Evolutionary conservation across 352 stramenopile species (phyloP), one percentile per base, ranked within the genome.

Genomic region (Pythium graminicola): DNA sequence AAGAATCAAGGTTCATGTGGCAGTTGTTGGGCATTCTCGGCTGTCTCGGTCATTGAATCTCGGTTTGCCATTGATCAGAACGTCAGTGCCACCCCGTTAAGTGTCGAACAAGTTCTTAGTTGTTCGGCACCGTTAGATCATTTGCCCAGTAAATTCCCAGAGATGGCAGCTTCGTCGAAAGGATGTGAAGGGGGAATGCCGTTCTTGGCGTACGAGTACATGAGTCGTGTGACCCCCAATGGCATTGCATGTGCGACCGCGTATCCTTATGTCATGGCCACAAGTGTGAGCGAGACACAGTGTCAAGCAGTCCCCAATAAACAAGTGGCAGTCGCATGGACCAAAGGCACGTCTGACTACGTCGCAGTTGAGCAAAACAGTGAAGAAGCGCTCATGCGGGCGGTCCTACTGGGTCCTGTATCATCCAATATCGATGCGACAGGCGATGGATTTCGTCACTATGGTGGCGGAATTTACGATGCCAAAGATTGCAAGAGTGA

Each of bases 1-100:
- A 97, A 97, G 72, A 95, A 97, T 57, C 90, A 97, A 54, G 88
- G 86, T 23, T 91, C 81, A 26, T 97, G 91, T 50, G 91, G 91
- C 8, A 95, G 85, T 49, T 97, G 91, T 65, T 97, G 91, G 91
- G 91, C 91, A 7, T 97, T 97, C 57, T 81, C 79, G n/a, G 82
- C 76, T 20, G 69, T 90, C 1, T 74, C 78, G 2, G 78, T 75
- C 10, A 69, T 90, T 41, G 83, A 93, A 56, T 86, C 73, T 19
- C 76, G 77, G 22, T 81, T 70, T 50, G 83, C 83, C n/a, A 93
- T 93, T 64, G 71, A 78, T 26, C 66, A 86, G 19, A 70, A 89
- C n/a, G 62, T 85, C 4, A 54, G 60, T 9, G 83, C 81, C 11
- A 72, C 69, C 3, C 71, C 80, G 10, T 50, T 93, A 16, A 93